Base-by-base conservation (phyloP, 2,329 filamentous ascomycete species). In the Exophiala phaeomuriformis region DNA sequence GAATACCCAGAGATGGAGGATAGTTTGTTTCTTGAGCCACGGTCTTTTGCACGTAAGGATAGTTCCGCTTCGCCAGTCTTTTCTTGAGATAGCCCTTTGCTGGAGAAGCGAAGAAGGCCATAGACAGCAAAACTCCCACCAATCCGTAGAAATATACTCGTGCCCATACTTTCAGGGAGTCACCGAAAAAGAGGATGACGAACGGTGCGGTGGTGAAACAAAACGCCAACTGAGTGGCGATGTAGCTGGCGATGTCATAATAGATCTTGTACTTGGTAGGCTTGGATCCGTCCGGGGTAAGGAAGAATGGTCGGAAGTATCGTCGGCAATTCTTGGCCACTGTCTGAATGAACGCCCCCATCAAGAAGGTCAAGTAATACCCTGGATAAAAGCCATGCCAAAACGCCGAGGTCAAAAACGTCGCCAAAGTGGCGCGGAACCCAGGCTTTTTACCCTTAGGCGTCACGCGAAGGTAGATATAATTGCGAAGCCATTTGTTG, bases 301-400 rank as follows among this genome's bases (percentile, higher is more conserved):
- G 75, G 77, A 98, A 96, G 73, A 98, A 91, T 27, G 93, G 93
- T 1, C 93, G 89, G 55, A 97, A 72, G 65, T 91, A 80, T 50
- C 93, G 88, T 49, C 93, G 90, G 69, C 86, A 88, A 67, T 96
- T 90, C 76, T 98, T 98, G 51, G 93, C 90, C 12, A 85, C 85
- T 1, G 90, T 96, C 68, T 98, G 93, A 31, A 96, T 80, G 61
- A 98, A 87, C 57, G 89, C 90, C 1, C 88, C 93, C 5, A 97
- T 77, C 39, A 97, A 73, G 65, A 98, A 98, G 3, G 86, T 80
- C 56, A 98, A 72, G 69, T 97, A 97, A 71, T 98, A 98, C 4
- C 93, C 93, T 0, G 93, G 91, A 63, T 95, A 94, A 71, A 98
- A 98, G 31, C 93, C 93, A 66, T 98, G 93, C 93, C 93, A 98